Base-by-base conservation (phyloP, 2,329 filamentous ascomycete species). In the Trichoderma cornu-damae region DNA sequence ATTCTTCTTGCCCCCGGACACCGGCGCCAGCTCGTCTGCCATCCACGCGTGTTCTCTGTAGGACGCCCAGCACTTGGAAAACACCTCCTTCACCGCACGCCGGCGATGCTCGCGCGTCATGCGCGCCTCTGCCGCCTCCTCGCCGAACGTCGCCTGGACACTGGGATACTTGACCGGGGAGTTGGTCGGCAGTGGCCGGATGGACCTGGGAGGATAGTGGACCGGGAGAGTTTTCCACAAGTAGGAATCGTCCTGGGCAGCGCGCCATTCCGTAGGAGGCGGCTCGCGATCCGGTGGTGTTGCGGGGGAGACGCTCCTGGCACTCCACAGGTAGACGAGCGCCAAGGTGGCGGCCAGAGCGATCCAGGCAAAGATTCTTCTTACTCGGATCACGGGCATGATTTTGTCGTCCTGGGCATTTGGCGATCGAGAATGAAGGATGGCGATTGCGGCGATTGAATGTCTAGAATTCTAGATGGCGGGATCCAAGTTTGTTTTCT, bases 41-140 rank as follows among this genome's bases (percentile, higher is more conserved):
- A 77, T 66, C 79, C 79, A 83, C 1, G 80, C 80, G 51, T 76
- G 66, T 43, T 73, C 66, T 59, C 75, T 79, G 66, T 84, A 84
- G 26, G 76, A 75, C 3, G 71, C 68, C 80, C 81, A 80, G 49
- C 69, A 71, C 56, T 73, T 73, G 8, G 67, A 18, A 30, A 81
- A 80, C 0, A 72, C 70, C 1, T 65, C 66, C 40, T 74, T 75
- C 26, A 81, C 74, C 6, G 75, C 70, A 2, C 71, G 68, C 12
- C 66, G 68, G 9, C 70, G 70, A 51, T 63, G 16, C 67, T 57
- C 47, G 32, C 57, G 57, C 18, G 12, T 52, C 18, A 18, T 26
- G 3, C 12, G 30, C 11, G 46, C 51, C 2, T 56, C 38, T 5
- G 46, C 9, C 6, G 67, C 59, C 52, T 72, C 67, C 3, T 59